These are phyloP conservation scores for Exutisphaerella laricina DNA, from an alignment of 2,329 filamentous ascomycete genomes.

Conservation along the genomic window DNA sequence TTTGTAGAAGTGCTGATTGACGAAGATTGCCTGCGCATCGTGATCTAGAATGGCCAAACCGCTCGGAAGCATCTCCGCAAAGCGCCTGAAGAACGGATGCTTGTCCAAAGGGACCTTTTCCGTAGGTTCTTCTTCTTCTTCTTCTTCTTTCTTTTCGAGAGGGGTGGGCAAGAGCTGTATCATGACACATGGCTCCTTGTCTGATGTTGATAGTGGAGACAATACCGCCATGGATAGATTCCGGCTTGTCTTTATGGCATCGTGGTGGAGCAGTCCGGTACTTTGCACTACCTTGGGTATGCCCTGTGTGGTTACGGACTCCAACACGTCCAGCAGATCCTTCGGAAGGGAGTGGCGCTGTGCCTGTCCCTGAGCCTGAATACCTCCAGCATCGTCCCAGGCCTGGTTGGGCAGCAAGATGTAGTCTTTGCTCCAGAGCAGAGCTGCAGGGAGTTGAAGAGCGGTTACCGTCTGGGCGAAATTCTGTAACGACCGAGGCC, in stretches of 20 bases:
- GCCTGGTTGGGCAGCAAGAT: constrained; percentile 38
- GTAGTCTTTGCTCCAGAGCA: constrained; percentile 40
- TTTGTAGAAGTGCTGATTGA: constrained; percentile 43
- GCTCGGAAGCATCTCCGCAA: constrained; percentile 43
- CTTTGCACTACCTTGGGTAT: constrained; percentile 19
- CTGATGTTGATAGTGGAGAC: constrained; percentile 21
- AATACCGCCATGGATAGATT: constrained; percentile 19
- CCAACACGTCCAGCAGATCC: constrained; percentile 34
- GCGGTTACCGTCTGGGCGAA: constrained; percentile 33
- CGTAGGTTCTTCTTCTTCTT: constrained; percentile 4
- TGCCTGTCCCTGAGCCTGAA: constrained; percentile 33
- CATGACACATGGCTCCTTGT: constrained; percentile 15
- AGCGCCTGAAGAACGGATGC: constrained; percentile 41
- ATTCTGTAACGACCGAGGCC: constrained; percentile 31
- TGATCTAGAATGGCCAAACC: constrained; percentile 44
- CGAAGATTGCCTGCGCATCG: constrained; percentile 42
- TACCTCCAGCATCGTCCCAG: constrained; percentile 35
- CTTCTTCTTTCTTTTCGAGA: no score
- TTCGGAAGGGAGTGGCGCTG: constrained; percentile 31
- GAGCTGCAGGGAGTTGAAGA: constrained; percentile 38
- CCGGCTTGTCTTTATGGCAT: neutral
- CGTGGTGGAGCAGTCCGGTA: constrained; percentile 15
- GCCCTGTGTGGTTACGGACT: constrained; percentile 29
- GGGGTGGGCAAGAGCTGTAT: constrained; percentile 21
- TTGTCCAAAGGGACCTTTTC: constrained; percentile 30